Evolutionary conservation across 2,329 filamentous ascomycete genomes (phyloP), one percentile per base, ranked within the genome.

Genomic region (Colletotrichum caudatum): DNA sequence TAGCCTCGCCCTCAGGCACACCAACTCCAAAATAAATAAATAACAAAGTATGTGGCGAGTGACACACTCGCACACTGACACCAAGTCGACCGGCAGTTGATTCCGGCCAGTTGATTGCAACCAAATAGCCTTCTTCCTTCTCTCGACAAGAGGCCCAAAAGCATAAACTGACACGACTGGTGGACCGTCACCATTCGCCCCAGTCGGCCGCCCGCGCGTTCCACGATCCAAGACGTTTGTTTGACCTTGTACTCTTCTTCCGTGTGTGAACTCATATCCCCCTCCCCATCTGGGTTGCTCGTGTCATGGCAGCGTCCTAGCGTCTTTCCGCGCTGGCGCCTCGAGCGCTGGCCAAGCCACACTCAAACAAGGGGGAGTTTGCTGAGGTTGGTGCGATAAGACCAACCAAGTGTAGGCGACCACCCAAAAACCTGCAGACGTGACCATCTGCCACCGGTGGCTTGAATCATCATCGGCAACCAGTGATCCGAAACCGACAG

Each of bases 291-390:
- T 26, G 23, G 23, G 20, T 63, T 11, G 57, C 51, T 44, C 60
- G 44, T 68, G 68, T 63, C 68, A 53, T 53, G 51, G 46, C 57
- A 68, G 46, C 37, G 57, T 63, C 68, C 67, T 58, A 71, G 68
- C 64, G 68, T 14, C 41, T 41, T 60, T 26, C 41, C 41, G 35
- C 35, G 23, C 20, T 44, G 64, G 44, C 64, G 64, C 68, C 68
- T 71, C 64, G 53, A 63, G 64, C 64, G 64, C 64, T 65, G 53
- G 69, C 61, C 61, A 65, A 65, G 60, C 57, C 66, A 57, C 70
- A 66, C 18, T 41, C 50, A n/a, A 33, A 23, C 12, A 60, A 33
- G 26, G n/a, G 39, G 29, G 29, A 4, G 29, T 29, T 29, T 29
- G 29, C 29, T 29, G 29, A 29, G 29, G 29, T 29, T 29, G 29